Evolutionary conservation across 192 early-diverging fungal species (phyloP), one percentile per base, ranked within the genome.

Genomic region (Lobosporangium transversale): DNA sequence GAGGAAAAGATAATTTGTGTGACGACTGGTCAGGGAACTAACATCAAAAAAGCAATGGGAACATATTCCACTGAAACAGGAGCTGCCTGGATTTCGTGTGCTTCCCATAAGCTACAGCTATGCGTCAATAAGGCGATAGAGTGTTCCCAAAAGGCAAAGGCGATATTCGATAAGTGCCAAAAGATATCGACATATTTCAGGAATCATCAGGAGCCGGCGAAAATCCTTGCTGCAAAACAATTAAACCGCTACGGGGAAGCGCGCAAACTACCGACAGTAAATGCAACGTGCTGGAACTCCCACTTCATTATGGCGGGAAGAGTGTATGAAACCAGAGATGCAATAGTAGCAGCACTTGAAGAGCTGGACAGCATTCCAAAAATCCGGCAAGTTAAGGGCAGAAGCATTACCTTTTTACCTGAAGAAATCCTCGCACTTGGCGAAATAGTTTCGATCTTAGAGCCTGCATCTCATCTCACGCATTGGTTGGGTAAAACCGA

Each of bases 251-350:
- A 50, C 27, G 48, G 29, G 9, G 29, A 24, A 1, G 9, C 3
- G 6, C 31, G 30, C 12, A 54, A 54, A 33, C 3, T 27, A 31
- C 30, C 6, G 29, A 4, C 53, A 11, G 1, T 15, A 5, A 54
- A 31, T n/a, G 18, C n/a, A 2, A 54, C 53, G 6, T 31, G 53
- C 33, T 54, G 53, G 53, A 33, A 54, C 18, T 54, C 53, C 1
- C 30, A 54, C 15, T 54, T 4, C n/a, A n/a, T 29, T 20, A 54
- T 33, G 53, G 53, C 53, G n/a, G n/a, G n/a, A n/a, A n/a, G n/a
- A n/a, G n/a, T n/a, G n/a, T n/a, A n/a, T n/a, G n/a, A n/a, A n/a
- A n/a, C n/a, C n/a, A n/a, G n/a, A n/a, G n/a, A n/a, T n/a, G n/a
- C n/a, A n/a, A n/a, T n/a, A n/a, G n/a, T n/a, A n/a, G n/a, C n/a